Percentiles rank a stretch among this genome's conserved stretches.
Evolutionary conservation across 169 alveolate genomes (phyloP).

Genomic region (Eimeria maxima): DNA sequence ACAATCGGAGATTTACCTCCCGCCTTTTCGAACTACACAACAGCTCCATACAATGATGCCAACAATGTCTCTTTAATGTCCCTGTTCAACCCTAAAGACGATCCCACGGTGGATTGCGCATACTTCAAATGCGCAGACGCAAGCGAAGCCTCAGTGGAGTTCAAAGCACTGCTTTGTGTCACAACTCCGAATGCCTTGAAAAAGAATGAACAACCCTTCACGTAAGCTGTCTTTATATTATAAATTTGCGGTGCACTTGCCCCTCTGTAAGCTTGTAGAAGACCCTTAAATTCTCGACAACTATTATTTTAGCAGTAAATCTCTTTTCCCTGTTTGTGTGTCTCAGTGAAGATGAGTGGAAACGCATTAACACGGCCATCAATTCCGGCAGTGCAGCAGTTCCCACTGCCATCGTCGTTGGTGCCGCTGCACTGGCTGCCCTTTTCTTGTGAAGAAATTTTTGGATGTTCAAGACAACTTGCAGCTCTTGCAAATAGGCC

Average conservation of each 20-base stretch:
- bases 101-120: slow-evolving; percentile 7
- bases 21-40: no score
- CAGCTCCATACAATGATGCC: neutral
- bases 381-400: neutral
- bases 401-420: neutral
- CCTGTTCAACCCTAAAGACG: neutral
- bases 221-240: neutral
- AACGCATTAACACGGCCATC: neutral
- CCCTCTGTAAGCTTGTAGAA: neutral
- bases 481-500: neutral
- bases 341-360: slow-evolving; percentile 2
- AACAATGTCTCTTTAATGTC: neutral
- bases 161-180: slow-evolving; percentile 3
- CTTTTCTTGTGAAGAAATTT: neutral
- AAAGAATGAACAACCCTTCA: neutral
- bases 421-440: neutral
- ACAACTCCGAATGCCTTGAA: neutral
- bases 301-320: neutral
- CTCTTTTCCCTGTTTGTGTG: neutral
- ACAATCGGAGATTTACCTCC: neutral
- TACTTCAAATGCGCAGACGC: neutral
- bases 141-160: neutral
- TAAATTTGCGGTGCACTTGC: neutral
- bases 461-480: neutral
- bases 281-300: neutral